phyloP scores from a whole-genome alignment of 805 yeast genomes.

The Saccharomycopsis guyanensis region DNA sequence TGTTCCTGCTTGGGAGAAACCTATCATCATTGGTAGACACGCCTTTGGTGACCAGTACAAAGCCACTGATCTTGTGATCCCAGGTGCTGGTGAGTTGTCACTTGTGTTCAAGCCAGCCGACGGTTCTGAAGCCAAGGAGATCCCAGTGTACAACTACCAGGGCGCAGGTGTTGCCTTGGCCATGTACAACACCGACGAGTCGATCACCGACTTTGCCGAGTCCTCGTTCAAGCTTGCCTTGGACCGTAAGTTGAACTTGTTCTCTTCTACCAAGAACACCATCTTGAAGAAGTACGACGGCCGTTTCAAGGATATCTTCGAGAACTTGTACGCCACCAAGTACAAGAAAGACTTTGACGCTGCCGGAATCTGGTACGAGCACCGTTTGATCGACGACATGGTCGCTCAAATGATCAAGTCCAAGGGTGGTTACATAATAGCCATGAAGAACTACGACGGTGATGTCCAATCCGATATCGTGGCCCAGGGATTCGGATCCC shows the following conservation, averaged over 20 bases:
- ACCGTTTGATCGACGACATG: conserved; percentile 80
- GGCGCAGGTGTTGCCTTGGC: conserved; percentile 70
- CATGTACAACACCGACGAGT: conserved; percentile 78
- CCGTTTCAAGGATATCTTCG: conserved; percentile 73
- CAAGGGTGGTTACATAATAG: conserved; percentile 74
- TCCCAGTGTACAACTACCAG: conserved; percentile 54
- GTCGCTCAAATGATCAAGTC: conserved; percentile 85
- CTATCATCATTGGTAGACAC: conserved; percentile 80
- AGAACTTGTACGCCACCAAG: conserved; percentile 50
- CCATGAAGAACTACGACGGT: conserved; percentile 80
- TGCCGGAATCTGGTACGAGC: conserved; percentile 64
- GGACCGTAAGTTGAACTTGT: conserved; percentile 54
- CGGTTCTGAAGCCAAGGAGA: conserved; percentile 41
- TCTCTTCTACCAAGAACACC: conserved; percentile 70
- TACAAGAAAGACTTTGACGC: conserved; percentile 53
- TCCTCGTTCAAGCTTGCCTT: conserved; percentile 72
- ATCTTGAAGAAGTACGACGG: conserved; percentile 79
- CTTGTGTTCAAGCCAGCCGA: conserved; percentile 57
- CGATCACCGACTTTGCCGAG: conserved; percentile 71
- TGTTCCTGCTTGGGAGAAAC: conserved; percentile 74
- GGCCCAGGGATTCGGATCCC: conserved; percentile 81
- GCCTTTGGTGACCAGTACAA: conserved; percentile 82
- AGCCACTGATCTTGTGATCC: conserved; percentile 65
- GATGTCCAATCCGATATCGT: conserved; percentile 82
- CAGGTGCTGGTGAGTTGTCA: conserved; percentile 60